Percentiles rank a stretch among this genome's conserved stretches.
Conservation (phyloP, 2,329 filamentous ascomycete species). For the Neofusicoccum parvum region DNA sequence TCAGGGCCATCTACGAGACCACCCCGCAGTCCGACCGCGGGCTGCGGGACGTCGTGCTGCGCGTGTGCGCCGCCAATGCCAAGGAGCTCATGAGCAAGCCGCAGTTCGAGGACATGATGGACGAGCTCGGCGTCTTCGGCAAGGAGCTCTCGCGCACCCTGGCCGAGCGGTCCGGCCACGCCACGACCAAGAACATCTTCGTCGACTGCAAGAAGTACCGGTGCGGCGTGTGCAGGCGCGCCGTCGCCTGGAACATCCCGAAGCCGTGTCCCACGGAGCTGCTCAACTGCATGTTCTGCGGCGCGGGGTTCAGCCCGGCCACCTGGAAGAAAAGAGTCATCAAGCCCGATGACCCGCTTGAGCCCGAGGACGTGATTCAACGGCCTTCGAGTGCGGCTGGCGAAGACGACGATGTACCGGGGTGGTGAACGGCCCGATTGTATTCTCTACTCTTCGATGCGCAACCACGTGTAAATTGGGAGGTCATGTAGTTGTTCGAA, state of each 20-base stretch:
- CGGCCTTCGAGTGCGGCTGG: background rate
- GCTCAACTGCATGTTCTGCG: conserved; percentile 18
- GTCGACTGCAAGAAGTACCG: conserved; percentile 13
- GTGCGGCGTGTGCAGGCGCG: conserved; percentile 8
- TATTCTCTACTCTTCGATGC: too few relatives aligned
- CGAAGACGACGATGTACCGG: background rate
- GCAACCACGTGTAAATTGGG: too few relatives aligned
- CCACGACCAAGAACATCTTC: background rate
- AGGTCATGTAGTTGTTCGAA: background rate
- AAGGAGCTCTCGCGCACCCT: background rate
- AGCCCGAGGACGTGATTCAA: background rate
- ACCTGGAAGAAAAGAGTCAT: conserved; percentile 10
- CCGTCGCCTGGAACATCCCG: conserved; percentile 11
- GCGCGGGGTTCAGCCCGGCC: conserved; percentile 1
- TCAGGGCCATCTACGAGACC: conserved; percentile 42
- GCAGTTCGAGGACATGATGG: conserved; percentile 14
- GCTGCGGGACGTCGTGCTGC: conserved; percentile 40
- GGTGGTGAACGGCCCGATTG: background rate
- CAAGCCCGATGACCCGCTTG: background rate
- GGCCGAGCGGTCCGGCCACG: background rate
- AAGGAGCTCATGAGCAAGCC: conserved; percentile 1
- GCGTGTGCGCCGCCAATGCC: conserved; percentile 8
- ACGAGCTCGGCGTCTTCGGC: conserved; percentile 19
- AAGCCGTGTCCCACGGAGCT: conserved; percentile 4
- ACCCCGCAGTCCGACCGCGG: conserved; percentile 45